Evolutionary conservation across 805 yeast genomes (phyloP), one percentile per base, ranked within the genome.

Genomic region (Clavispora fructus): DNA sequence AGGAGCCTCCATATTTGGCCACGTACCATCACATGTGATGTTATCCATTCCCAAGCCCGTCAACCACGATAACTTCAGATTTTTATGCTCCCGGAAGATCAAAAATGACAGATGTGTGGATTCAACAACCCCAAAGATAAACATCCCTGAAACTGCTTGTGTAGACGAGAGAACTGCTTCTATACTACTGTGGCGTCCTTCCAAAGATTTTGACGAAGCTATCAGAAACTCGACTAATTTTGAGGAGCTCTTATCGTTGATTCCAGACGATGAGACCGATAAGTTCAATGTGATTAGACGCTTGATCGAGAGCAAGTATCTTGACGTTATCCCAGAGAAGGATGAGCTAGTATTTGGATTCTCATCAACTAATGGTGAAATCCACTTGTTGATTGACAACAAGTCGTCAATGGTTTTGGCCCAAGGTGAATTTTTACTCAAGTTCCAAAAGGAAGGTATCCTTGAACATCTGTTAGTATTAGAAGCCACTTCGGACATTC

Each of bases 11-110:
- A 9, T 39, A 4, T 49, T 42, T 1, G 25, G 35, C 8, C 58
- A 54, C 28, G 30, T 42, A 6, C n/a, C 39, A 13, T 35, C 37
- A n/a, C 58, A 54, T 26, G 47, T 51, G 4, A 53, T 54, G 58
- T 16, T 53, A 11, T 55, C 53, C 14, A 45, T 50, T 12, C 14
- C 31, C 8, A 9, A 33, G 5, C 37, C 37, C 6, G 37, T 33
- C 3, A 17, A 17, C 16, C 13, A 17, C n/a, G 37, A 33, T 11
- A 33, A 33, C 9, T 33, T 33, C 9, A 33, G 37, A 33, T 33
- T 33, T 11, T 33, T 33, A 9, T 16, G 37, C 11, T 17, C 23
- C 12, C 13, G n/a, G 12, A 11, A 33, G 25, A 16, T 33, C 12
- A 33, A 3, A 14, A 33, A 33, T 17, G 23, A 33, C 25, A 16